Evolutionary conservation across 148 eudicot species (phyloP), one percentile per base, ranked within the genome.

Genomic region (Chenopodium album): DNA sequence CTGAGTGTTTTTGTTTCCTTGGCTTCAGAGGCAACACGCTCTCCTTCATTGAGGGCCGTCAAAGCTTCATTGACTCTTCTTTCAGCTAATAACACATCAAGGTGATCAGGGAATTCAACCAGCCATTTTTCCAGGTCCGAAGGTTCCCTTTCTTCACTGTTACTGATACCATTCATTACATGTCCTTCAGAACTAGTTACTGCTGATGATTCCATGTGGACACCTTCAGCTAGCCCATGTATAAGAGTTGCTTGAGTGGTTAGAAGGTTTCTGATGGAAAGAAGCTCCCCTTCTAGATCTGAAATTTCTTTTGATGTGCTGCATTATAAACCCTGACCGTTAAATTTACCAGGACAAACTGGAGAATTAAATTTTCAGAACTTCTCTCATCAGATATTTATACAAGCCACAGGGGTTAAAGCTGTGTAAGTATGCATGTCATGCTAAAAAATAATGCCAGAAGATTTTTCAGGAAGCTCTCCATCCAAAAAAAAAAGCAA

Each of bases 221-320:
- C 97, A 73, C 99, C 99, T 82, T 96, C 99, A 81, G 98, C 95
- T 88, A 96, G 84, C 83, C 90, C 91, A 84, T 96, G 99, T 82
- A 96, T 91, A 83, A 94, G 85, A 84, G 97, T 84, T 68, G 97
- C 95, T 88, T 96, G 99, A 83, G 99, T 94, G 82, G 99, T 90
- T 76, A 96, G 86, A 83, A 96, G 90, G 84, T 92, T 96, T 91
- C 95, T 91, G 76, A 96, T 96, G 17, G 99, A 96, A 48, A 89
- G 89, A 80, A 96, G 99, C 88, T 96, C 99, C 83, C 99, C 99
- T 83, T 96, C 98, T 82, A 96, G 83, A 88, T 96, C 99, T 76
- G 99, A 96, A 82, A 95, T 94, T 89, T 96, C 99, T 89, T 94
- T 96, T 32, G 99, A 90, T 73, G 98, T 96, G 66, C 98, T 96